phyloP scores from a whole-genome alignment of 306 rosid species.

The Quercus dentata region DNA sequence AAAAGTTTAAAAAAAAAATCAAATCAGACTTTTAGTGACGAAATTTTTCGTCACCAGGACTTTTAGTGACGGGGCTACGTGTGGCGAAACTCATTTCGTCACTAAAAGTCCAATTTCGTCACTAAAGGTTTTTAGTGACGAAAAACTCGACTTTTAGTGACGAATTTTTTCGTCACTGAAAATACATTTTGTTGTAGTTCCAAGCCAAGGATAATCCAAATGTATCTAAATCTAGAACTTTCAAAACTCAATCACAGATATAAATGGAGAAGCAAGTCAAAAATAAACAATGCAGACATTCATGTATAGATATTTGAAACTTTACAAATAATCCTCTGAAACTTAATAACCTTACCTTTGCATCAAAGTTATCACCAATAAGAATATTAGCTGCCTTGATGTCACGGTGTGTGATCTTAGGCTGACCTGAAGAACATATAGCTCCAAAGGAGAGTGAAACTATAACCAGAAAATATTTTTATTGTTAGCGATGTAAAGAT shows the following conservation, averaged over 20 bases:
- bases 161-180: too few relatives aligned
- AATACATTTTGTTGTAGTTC: too few relatives aligned
- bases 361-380: constrained; percentile 25
- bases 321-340: neutral
- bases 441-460: constrained; percentile 1
- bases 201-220: neutral
- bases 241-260: neutral
- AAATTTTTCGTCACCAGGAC: too few relatives aligned
- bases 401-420: constrained; percentile 37
- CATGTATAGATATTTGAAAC: neutral
- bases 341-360: constrained; percentile 25
- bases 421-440: constrained; percentile 30
- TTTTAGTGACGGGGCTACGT: too few relatives aligned
- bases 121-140: too few relatives aligned
- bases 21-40: too few relatives aligned
- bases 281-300: neutral
- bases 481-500: neutral
- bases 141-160: too few relatives aligned
- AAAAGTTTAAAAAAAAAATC: too few relatives aligned
- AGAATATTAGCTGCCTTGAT: constrained; percentile 44
- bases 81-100: too few relatives aligned
- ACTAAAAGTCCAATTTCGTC: too few relatives aligned
- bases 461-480: neutral
- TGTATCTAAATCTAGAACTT: neutral
- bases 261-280: neutral